phyloP scores from a whole-genome alignment of 2,329 filamentous ascomycete genomes.

The Pseudogymnoascus sp. region DNA sequence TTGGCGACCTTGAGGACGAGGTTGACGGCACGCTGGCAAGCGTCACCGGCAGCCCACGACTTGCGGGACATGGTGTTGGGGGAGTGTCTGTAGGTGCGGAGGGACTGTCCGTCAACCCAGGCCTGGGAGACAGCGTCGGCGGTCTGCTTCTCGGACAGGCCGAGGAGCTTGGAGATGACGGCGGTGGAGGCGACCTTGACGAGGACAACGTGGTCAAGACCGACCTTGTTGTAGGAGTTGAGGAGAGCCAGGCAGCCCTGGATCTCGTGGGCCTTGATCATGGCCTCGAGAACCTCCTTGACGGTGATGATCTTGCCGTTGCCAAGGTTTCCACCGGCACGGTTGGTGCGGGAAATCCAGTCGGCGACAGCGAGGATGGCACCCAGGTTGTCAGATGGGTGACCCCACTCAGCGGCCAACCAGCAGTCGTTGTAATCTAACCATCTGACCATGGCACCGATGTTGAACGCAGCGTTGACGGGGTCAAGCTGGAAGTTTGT shows the following conservation, averaged over 20 bases:
- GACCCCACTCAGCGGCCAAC: slow-evolving; percentile 97
- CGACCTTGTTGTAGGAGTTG: slow-evolving; percentile 99
- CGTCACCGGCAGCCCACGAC: slow-evolving; percentile 97
- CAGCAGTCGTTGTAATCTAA: slow-evolving; percentile 99
- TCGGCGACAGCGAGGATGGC: slow-evolving; percentile 95
- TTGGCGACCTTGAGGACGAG: slow-evolving; percentile 82
- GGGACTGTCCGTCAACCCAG: slow-evolving; percentile 91
- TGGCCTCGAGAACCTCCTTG: slow-evolving; percentile 85
- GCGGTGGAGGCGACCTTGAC: slow-evolving; percentile 96
- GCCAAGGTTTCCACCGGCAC: slow-evolving; percentile 66
- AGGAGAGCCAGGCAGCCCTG: slow-evolving; percentile 93
- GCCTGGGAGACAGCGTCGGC: slow-evolving; percentile 94
- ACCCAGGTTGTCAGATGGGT: slow-evolving; percentile 95
- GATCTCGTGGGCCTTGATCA: slow-evolving; percentile 99
- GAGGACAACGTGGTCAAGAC: slow-evolving; percentile 91
- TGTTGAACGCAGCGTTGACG: slow-evolving; percentile 95
- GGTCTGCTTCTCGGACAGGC: slow-evolving; percentile 80
- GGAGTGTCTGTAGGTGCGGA: slow-evolving; percentile 94
- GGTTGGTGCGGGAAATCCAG: slow-evolving; percentile 90
- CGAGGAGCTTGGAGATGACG: slow-evolving; percentile 91
- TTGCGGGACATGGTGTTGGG: slow-evolving; percentile 99
- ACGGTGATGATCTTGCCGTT: slow-evolving; percentile 83
- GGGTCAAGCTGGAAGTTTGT: slow-evolving; percentile 93
- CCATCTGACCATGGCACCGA: slow-evolving; percentile 97
- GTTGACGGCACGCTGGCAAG: slow-evolving; percentile 91